Evolutionary conservation across 495 filamentous ascomycete species (phyloP).

Genomic region (Penicillium bialowiezense): DNA sequence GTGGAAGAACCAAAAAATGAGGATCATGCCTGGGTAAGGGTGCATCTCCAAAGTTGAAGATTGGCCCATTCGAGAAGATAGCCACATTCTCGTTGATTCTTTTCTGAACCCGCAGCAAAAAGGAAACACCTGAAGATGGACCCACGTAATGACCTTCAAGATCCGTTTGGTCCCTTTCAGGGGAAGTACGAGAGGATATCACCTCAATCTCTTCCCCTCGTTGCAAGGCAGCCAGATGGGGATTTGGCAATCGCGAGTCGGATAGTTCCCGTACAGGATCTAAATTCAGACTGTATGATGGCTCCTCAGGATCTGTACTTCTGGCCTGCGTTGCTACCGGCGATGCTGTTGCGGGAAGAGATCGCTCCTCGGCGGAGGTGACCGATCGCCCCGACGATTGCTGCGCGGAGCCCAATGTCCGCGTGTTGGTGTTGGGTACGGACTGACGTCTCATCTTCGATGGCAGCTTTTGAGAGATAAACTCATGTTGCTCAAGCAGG

Average conservation of each 20-base stretch:
- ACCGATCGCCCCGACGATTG: neutral
- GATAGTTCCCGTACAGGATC: neutral
- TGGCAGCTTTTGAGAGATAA: neutral
- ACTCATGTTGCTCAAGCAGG: neutral
- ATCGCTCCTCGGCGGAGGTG: neutral
- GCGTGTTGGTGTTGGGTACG: neutral
- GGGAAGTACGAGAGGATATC: slow-evolving; percentile 19
- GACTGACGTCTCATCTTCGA: neutral
- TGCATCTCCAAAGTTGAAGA: slow-evolving; percentile 31
- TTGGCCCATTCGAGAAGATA: slow-evolving; percentile 19
- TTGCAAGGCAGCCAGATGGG: neutral
- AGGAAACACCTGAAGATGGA: slow-evolving; percentile 32
- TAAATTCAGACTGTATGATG: neutral
- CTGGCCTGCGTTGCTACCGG: neutral
- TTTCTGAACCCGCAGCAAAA: slow-evolving; percentile 31
- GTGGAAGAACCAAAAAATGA: slow-evolving; percentile 21
- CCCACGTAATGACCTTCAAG: slow-evolving; percentile 36
- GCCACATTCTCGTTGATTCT: slow-evolving; percentile 23
- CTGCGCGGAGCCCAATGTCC: neutral
- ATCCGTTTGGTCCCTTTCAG: slow-evolving; percentile 30
- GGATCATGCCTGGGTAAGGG: slow-evolving; percentile 25
- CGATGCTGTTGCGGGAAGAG: neutral
- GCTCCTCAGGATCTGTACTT: neutral
- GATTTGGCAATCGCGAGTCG: neutral
- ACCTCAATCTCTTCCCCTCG: neutral